Percentiles rank a stretch among this genome's conserved stretches.
Evolutionary conservation across 2,329 filamentous ascomycete species (phyloP).

Genomic region (Calonectria pauciramosa): DNA sequence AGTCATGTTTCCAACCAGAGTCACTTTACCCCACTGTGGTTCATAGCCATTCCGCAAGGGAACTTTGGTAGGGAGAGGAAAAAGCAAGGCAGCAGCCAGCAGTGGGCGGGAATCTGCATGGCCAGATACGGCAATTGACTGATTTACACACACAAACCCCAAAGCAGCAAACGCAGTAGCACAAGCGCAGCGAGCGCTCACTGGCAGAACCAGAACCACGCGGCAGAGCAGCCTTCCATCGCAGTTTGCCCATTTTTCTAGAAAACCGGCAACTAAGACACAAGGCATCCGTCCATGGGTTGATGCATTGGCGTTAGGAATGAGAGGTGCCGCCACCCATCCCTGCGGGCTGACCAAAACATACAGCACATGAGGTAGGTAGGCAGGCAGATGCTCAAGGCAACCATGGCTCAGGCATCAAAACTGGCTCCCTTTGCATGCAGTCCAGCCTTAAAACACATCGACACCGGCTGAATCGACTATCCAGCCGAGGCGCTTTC

Average conservation of each 20-base stretch:
- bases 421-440: neutral
- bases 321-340: neutral
- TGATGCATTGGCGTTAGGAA: neutral
- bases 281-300: neutral
- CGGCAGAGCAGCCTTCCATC: neutral
- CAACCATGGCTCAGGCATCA: slow-evolving; percentile 27
- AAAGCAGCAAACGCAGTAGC: neutral
- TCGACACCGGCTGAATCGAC: neutral
- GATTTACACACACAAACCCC: neutral
- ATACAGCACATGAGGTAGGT: neutral
- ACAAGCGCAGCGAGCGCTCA: neutral
- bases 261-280: neutral
- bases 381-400: slow-evolving; percentile 10
- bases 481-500: neutral
- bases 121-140: neutral
- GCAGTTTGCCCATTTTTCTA: neutral
- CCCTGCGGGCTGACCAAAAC: slow-evolving; percentile 22
- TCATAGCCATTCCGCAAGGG: neutral
- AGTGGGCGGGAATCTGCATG: neutral
- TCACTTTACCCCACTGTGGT: slow-evolving; percentile 1
- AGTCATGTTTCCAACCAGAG: neutral
- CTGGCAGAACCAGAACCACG: neutral
- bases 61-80: neutral
- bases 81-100: neutral
- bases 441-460: neutral